phyloP scores from a whole-genome alignment of 345 rosid genomes.

The Heritiera fomes region DNA sequence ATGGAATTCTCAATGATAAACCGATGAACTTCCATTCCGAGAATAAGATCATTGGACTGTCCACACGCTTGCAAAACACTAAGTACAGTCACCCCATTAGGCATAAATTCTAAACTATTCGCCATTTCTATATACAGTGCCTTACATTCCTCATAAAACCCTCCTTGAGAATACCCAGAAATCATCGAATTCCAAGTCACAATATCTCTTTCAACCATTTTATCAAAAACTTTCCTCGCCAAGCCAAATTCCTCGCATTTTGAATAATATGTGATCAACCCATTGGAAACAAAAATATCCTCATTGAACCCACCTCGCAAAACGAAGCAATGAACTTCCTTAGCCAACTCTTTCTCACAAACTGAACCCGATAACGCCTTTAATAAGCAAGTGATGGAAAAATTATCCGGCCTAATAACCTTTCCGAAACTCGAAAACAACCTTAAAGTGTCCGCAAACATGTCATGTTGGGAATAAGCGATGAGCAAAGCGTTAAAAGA shows the following conservation, averaged over 20 bases:
- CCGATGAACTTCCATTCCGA: conserved; percentile 74
- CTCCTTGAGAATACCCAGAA: conserved; percentile 75
- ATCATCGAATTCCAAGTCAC: conserved; percentile 91
- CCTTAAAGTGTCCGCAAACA: conserved; percentile 46
- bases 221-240: conserved; percentile 64
- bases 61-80: conserved; percentile 80
- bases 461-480: conserved; percentile 53
- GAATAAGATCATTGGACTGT: conserved; percentile 63
- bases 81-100: conserved; percentile 60
- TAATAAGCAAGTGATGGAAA: conserved; percentile 60
- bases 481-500: conserved; percentile 78
- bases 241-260: conserved; percentile 44
- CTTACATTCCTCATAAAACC: conserved; percentile 66
- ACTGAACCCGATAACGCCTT: conserved; percentile 53
- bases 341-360: conserved; percentile 41
- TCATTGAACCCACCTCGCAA: conserved; percentile 49
- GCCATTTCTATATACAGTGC: conserved; percentile 60
- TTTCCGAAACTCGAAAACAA: conserved; percentile 41
- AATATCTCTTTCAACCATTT: conserved; percentile 60
- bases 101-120: conserved; percentile 40
- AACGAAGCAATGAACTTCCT: conserved; percentile 61
- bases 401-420: conserved; percentile 45
- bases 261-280: conserved; percentile 62
- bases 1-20: conserved; percentile 41
- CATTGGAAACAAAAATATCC: conserved; percentile 63